Evolutionary conservation across 495 filamentous ascomycete genomes (phyloP).

Genomic region (Lasiosphaeria hispida): DNA sequence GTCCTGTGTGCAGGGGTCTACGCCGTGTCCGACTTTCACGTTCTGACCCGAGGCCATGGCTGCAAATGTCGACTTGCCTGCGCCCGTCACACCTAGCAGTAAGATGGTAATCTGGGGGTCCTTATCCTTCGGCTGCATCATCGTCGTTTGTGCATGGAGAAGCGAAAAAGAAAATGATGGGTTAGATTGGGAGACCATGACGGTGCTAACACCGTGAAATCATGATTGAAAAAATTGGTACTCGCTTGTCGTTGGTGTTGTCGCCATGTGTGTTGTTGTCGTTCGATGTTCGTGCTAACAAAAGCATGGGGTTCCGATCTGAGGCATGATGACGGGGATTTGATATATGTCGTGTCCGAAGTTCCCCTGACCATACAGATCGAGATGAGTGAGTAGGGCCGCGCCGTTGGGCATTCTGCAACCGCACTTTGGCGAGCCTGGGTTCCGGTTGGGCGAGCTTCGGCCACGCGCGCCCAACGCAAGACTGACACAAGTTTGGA

Average conservation of each 20-base stretch:
- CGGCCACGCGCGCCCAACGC: background rate
- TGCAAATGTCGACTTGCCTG: conserved; percentile 11
- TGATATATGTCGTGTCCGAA: background rate
- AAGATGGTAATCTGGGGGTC: background rate
- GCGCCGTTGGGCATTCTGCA: background rate
- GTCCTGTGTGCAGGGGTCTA: conserved; percentile 9
- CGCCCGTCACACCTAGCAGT: conserved; percentile 7
- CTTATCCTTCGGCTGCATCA: too few species aligned
- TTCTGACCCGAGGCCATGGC: background rate
- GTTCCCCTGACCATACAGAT: background rate
- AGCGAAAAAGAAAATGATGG: too few species aligned
- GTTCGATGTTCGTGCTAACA: too few species aligned
- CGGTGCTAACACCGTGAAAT: too few species aligned
- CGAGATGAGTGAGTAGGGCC: background rate
- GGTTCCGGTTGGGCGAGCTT: background rate
- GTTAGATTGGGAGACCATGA: too few species aligned
- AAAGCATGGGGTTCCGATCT: too few species aligned
- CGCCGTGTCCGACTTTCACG: conserved; percentile 3
- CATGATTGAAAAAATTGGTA: too few species aligned
- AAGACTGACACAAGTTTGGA: conserved; percentile 2
- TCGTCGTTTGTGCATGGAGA: too few species aligned
- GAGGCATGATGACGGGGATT: too few species aligned
- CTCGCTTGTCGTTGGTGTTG: too few species aligned
- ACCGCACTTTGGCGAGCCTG: background rate
- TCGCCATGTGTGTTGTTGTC: too few species aligned